These are phyloP conservation scores for Graphiopsis chlorocephala DNA, from an alignment of 2,329 filamentous ascomycete species.

Conservation along the genomic window DNA sequence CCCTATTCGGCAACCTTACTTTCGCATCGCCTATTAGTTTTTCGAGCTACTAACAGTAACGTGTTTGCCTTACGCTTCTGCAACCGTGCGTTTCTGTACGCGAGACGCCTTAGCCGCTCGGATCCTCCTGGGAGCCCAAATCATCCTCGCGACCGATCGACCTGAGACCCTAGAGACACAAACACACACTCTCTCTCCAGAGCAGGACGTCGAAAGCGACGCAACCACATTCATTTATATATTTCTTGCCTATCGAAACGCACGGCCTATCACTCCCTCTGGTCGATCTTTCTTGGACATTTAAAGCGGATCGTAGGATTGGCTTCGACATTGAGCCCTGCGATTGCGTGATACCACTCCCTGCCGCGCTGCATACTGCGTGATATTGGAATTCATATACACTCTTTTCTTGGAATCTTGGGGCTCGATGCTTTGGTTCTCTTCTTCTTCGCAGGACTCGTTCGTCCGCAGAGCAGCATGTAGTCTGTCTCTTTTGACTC, in stretches of 20 bases:
- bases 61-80: background rate
- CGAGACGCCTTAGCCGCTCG: conserved; percentile 9
- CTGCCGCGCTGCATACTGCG: conserved; percentile 1
- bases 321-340: conserved; percentile 11
- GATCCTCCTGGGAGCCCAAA: background rate
- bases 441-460: background rate
- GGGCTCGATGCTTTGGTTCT: conserved; percentile 9
- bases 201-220: background rate
- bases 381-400: background rate
- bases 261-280: conserved; percentile 8
- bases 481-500: conserved; percentile 8
- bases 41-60: background rate
- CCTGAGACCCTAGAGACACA: background rate
- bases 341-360: conserved; percentile 10
- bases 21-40: conserved; percentile 1
- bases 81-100: conserved; percentile 11
- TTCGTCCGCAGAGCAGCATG: background rate
- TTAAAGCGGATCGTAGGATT: background rate
- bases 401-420: background rate
- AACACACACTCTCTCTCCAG: background rate
- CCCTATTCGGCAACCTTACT: background rate
- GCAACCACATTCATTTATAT: conserved; percentile 1
- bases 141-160: background rate
- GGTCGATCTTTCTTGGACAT: conserved; percentile 1
- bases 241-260: background rate